Base-by-base conservation (phyloP, 140 eudicot genomes). In the Stevia rebaudiana region DNA sequence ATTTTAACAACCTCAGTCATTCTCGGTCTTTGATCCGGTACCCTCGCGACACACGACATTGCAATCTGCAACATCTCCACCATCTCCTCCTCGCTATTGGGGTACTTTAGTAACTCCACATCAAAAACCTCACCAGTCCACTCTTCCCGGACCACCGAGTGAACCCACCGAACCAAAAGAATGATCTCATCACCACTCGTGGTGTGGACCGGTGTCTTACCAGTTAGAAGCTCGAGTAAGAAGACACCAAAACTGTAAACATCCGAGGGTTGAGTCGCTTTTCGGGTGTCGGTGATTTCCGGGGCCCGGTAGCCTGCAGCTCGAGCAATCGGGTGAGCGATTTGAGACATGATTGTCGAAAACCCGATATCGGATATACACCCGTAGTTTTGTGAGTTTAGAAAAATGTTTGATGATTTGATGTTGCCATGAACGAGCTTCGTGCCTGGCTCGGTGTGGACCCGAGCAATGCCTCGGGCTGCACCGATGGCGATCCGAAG, bases 101-200 rank as follows among this genome's bases (percentile, higher is more conserved):
- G 85, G 65, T 74, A 87, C 74, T 79, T 84, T 50, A 91, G 77
- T 49, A 91, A 76, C 75, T 91, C 95, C 53, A 91, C 60, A 18
- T 91, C 98, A 24, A 91, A 91, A 40, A 91, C 98, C 59, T 91
- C 98, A 0, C 88, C 98, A 0, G 98, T 91, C 98, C 98, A 91
- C 78, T 91, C 98, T 67, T 91, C 98, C 17, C 95, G 72, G 6
- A 90, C 98, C 35, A 90, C 98, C 6, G 95, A 90, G 49, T 90
- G 95, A 43, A 91, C 98, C 98, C 98, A 91, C 67, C 98, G 75
- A 2, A 91, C 98, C 60, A 91, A 60, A 70, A 87, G 95, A 46
- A 91, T 58, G 40, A 84, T 76, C 89, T 91, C 98, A 30, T 91
- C 95, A 0, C 98, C 95, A n/a, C 84, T 85, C 0, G 84, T 73